Percentiles rank a stretch among this genome's conserved stretches.
Evolutionary conservation across 805 yeast species (phyloP).

Genomic region (Candida tammaniensis): DNA sequence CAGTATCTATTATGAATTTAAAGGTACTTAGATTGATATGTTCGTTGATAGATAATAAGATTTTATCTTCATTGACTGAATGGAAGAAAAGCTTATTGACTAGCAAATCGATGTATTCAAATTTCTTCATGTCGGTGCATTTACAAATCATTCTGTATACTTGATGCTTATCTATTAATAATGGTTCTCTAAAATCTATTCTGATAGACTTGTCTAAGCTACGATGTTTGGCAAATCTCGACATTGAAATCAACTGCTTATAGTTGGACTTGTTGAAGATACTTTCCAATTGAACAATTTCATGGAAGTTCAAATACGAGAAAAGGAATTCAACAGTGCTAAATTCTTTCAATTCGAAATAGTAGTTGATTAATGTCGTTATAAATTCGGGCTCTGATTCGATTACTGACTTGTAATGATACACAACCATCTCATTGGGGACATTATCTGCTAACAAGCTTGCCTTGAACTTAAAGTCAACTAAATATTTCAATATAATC

Average conservation of each 20-base stretch:
- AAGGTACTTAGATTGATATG: constrained; percentile 1
- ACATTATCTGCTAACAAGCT: constrained; percentile 2
- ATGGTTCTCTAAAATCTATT: constrained; percentile 13
- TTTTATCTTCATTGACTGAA: constrained; percentile 14
- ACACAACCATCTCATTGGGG: constrained; percentile 10
- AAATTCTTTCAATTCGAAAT: constrained; percentile 17
- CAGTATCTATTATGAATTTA: constrained; percentile 10
- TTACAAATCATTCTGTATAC: constrained; percentile 26
- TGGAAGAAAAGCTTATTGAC: constrained; percentile 30
- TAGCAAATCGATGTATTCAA: constrained; percentile 30
- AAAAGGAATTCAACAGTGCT: constrained; percentile 23
- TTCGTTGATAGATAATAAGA: constrained; percentile 9
- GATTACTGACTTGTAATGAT: constrained; percentile 23
- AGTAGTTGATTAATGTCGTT: constrained; percentile 23
- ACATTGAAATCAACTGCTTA: constrained; percentile 24
- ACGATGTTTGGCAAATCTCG: constrained; percentile 16
- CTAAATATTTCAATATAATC: constrained; percentile 7
- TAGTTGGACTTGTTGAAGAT: constrained; percentile 17
- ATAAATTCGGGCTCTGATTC: constrained; percentile 31
- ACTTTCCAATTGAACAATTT: constrained; percentile 21
- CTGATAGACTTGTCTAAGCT: constrained; percentile 4
- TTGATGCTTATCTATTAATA: constrained; percentile 17
- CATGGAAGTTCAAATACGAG: constrained; percentile 24
- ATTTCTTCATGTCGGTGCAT: constrained; percentile 25
- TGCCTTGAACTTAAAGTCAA: constrained; percentile 3